Base-by-base conservation (phyloP, 2,329 filamentous ascomycete genomes). In the Aspergillus neoniger region DNA sequence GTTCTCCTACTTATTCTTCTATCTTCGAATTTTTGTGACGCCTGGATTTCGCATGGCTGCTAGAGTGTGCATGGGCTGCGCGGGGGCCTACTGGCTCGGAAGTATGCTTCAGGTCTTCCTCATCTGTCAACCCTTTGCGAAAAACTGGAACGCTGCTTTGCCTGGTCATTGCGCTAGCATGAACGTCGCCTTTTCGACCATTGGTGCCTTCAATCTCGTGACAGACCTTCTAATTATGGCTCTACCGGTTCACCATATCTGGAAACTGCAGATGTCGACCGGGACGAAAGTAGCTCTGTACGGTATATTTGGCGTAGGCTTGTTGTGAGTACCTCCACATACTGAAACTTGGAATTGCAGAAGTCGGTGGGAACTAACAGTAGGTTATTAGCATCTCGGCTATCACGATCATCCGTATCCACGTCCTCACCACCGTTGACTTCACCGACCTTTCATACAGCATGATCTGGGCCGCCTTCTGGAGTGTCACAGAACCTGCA, bases 1-100 rank as follows among this genome's bases (percentile, higher is more conserved):
- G 5, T 57, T 73, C 23, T 67, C 70, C 23, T 69, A 74, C 49
- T 69, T 74, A 30, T 64, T 73, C 32, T 71, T 71, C 49, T 74
- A 72, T 54, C 62, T 70, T 10, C 71, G 70, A 15, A 67, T 74
- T 17, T 68, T 74, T 52, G 61, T 74, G 19, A 72, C 70, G 2
- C 67, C 64, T 39, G 71, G 69, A 12, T 69, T 74, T 36, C 70
- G 73, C 9, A 64, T 74, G 25, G 66, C 68, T 7, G 69, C 72
- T 5, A 68, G 70, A 43, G 59, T 70, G 7, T 67, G 64, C 30
- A 67, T 68, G 63, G 63, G 58, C 14, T 66, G 62, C 43, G 68
- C 71, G 7, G 68, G 60, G 14, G 67, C 69, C 9, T 72, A 74
- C 55, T 72, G 52, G 52, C 70, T 57, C 32, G 70, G 68, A 10